Evolutionary conservation across 2,329 filamentous ascomycete genomes (phyloP).

Genomic region (Epichloe coenophiala): DNA sequence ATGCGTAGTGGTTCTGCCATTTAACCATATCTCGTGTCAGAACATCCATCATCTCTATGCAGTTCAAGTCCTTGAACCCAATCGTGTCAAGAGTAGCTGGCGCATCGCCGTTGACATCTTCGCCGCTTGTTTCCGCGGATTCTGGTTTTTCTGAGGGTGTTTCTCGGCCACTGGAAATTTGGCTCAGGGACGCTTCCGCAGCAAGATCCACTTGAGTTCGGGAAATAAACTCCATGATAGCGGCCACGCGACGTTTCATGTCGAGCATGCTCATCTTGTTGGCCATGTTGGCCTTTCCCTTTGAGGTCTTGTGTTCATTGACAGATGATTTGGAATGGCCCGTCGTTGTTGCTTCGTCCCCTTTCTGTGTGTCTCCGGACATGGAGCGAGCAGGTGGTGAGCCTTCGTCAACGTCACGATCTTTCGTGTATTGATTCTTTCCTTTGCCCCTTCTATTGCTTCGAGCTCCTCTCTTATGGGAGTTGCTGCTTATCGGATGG

Average conservation of each 20-base stretch:
- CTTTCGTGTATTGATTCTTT: conserved; percentile 73
- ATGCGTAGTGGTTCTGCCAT: conserved; percentile 64
- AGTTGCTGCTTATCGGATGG: conserved; percentile 30
- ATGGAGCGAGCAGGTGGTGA: conserved; percentile 45
- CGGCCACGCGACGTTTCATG: conserved; percentile 71
- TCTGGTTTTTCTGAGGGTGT: conserved; percentile 22
- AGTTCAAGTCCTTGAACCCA: conserved; percentile 63
- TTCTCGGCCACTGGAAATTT: conserved; percentile 18
- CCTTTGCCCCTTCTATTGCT: conserved; percentile 56
- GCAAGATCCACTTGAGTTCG: conserved; percentile 81
- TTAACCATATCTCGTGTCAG: conserved; percentile 68
- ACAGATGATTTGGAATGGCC: conserved; percentile 21
- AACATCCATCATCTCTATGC: conserved; percentile 82
- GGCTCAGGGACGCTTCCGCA: conserved; percentile 40
- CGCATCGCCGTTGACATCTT: conserved; percentile 13
- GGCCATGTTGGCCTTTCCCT: conserved; percentile 36
- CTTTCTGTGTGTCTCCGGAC: conserved; percentile 33
- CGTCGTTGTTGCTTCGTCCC: conserved; percentile 20
- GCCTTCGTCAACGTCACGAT: conserved; percentile 47
- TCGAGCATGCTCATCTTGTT: conserved; percentile 74
- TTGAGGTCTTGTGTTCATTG: conserved; percentile 38
- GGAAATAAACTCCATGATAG: conserved; percentile 80
- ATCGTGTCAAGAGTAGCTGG: conserved; percentile 17
- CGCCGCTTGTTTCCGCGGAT: conserved; percentile 22
- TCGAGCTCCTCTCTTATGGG: conserved; percentile 46